Percentiles rank a stretch among this genome's conserved stretches.
phyloP scores from a whole-genome alignment of 2,329 filamentous ascomycete genomes.

The Coleophoma eucalyptorum region DNA sequence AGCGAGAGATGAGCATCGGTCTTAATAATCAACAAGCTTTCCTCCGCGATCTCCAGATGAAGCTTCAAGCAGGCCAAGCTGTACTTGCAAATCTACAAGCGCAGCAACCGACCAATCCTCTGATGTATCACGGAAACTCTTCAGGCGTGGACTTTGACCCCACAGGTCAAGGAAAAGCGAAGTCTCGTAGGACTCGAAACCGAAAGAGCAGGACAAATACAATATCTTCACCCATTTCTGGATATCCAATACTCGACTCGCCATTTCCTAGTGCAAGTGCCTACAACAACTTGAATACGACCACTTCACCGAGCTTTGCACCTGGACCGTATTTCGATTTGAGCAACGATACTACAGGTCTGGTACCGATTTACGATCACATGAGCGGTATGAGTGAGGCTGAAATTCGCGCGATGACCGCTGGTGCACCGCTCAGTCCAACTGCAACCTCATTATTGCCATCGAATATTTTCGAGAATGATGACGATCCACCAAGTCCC shows the following conservation, averaged over 20 bases:
- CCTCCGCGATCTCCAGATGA: constrained; percentile 19
- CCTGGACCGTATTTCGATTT: constrained; percentile 41
- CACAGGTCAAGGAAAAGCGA: constrained; percentile 23
- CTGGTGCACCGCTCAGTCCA: constrained; percentile 70
- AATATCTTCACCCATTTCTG: constrained; percentile 22
- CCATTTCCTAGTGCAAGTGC: constrained; percentile 31
- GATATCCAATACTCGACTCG: constrained; percentile 25
- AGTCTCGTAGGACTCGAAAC: constrained; percentile 31
- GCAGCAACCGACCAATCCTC: constrained; percentile 19
- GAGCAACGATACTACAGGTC: constrained; percentile 21
- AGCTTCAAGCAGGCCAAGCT: constrained; percentile 14
- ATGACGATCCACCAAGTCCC: constrained; percentile 52
- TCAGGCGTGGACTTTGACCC: constrained; percentile 29
- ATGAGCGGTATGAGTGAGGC: constrained; percentile 51
- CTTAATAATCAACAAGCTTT: constrained; percentile 15
- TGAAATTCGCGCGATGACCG: constrained; percentile 56
- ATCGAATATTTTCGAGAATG: constrained; percentile 59
- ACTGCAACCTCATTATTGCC: constrained; percentile 72
- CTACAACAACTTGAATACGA: constrained; percentile 37
- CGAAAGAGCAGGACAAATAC: constrained; percentile 35
- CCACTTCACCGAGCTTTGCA: constrained; percentile 44
- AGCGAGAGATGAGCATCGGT: constrained; percentile 16
- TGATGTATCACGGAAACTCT: constrained; percentile 27
- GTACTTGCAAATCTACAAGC: constrained; percentile 9
- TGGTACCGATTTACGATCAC: constrained; percentile 26